Evolutionary conservation across 169 alveolate genomes (phyloP), one percentile per base, ranked within the genome.

Genomic region (Plasmodium falciparum): DNA sequence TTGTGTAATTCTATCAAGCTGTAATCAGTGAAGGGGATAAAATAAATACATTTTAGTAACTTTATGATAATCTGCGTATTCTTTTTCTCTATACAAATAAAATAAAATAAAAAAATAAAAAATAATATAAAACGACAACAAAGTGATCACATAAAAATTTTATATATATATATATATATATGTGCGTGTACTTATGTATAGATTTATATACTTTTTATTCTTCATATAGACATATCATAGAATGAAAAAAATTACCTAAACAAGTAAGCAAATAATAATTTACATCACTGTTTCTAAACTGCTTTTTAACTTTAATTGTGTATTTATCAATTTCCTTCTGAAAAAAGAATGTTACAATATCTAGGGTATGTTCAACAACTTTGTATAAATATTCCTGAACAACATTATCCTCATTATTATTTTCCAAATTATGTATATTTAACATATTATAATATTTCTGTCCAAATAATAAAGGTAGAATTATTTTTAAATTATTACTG

Each of bases 381-480:
- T 85, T 86, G 50, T 33, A 50, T 45, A 85, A 33, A 17, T 85
- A 71, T 1, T 0, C 12, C 50, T 85, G 88, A 1, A 71, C 26
- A 5, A 71, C 26, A 17, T 71, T 61, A 50, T 85, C 74, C 1
- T 50, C 12, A 20, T 69, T 17, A 15, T 17, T 45, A 33, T 33
- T 33, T 33, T 33, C 9, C 45, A 33, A 5, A 52, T 52, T 13
- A 54, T 43, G 71, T 29, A n/a, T n/a, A 17, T 54, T 58, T 15
- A 71, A 50, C 47, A 85, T 85, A 73, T 66, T 71, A 52, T 85
- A 70, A 85, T 85, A 85, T 85, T 85, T 85, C 4, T 85, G 74
- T 39, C 92, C 92, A 85, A 85, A 85, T 33, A 85, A 13, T 43
- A 85, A 71, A 2, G 92, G 88, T n/a, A 85, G 17, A 50, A 85